These are phyloP conservation scores for Gryganskiella cystojenkinii DNA, from an alignment of 192 early-diverging fungal genomes.

Conservation along the genomic window DNA sequence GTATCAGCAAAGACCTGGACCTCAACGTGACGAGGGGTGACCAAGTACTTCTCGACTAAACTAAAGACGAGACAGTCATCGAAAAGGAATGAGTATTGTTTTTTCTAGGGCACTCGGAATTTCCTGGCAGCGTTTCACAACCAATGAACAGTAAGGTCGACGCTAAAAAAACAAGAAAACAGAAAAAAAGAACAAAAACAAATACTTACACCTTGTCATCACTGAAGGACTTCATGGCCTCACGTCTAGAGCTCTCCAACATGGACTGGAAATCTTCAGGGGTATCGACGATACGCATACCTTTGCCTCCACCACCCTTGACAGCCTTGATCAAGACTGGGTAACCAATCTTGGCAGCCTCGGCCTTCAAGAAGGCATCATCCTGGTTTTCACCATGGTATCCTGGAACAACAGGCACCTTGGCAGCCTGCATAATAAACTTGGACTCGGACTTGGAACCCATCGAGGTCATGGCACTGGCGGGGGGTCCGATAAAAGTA, in stretches of 20 bases:
- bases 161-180: not conserved
- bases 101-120: too few species aligned
- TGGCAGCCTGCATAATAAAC: constrained; percentile 89
- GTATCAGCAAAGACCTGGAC: constrained; percentile 96
- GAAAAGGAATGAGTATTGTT: too few species aligned
- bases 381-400: constrained; percentile 93
- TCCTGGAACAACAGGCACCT: constrained; percentile 93
- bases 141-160: not conserved
- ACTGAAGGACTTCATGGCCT: constrained; percentile 92
- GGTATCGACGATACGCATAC: constrained; percentile 91
- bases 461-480: constrained; percentile 90
- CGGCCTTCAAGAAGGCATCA: constrained; percentile 71
- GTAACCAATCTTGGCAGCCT: constrained; percentile 89
- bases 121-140: too few species aligned
- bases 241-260: constrained; percentile 85
- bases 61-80: too few species aligned
- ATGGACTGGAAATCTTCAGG: constrained; percentile 84
- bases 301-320: constrained; percentile 97
- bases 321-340: constrained; percentile 98
- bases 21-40: constrained; percentile 91
- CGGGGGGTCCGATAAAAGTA: constrained; percentile 92
- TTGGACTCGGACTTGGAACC: constrained; percentile 95
- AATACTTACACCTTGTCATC: constrained; percentile 78
- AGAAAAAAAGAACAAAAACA: not conserved
- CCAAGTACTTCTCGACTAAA: constrained; percentile 93